Percentiles rank a stretch among this genome's conserved stretches.
Conservation (phyloP, 169 alveolate species). For the Cryptosporidium muris region DNA sequence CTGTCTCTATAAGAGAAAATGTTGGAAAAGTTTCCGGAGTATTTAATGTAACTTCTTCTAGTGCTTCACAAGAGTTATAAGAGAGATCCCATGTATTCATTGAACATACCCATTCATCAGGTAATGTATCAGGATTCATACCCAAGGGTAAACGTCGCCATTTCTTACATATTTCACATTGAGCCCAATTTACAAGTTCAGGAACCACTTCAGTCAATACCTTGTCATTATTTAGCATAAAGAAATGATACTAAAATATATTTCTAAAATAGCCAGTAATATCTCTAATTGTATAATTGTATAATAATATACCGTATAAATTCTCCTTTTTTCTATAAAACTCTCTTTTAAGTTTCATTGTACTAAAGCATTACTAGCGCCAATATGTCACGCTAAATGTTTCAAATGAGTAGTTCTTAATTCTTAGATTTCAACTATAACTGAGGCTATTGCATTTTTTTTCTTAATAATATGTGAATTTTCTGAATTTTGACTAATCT, state of each 20-base stretch:
- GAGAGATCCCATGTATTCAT: constrained; percentile 67
- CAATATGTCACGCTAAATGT: background rate
- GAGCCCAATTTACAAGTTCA: constrained; percentile 71
- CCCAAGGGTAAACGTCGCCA: constrained; percentile 63
- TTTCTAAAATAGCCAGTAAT: background rate
- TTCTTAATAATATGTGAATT: constrained; percentile 7
- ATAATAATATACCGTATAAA: too few species aligned
- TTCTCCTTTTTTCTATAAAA: too few species aligned
- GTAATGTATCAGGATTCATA: constrained; percentile 59
- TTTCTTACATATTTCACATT: constrained; percentile 62
- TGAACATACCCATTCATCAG: constrained; percentile 69
- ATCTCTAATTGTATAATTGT: too few species aligned
- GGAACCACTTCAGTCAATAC: constrained; percentile 1
- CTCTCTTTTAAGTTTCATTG: too few species aligned
- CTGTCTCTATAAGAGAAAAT: background rate
- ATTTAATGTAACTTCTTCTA: constrained; percentile 29
- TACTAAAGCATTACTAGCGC: constrained; percentile 5
- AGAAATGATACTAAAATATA: background rate
- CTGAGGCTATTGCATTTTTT: constrained; percentile 23
- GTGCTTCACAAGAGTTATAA: constrained; percentile 35
- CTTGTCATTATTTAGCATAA: constrained; percentile 9
- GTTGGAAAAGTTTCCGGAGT: constrained; percentile 11
- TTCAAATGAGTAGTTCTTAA: background rate
- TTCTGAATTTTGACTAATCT: background rate
- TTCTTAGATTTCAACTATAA: background rate